Base-by-base conservation (phyloP, 2,329 filamentous ascomycete species). In the Didymella keratinophila region DNA sequence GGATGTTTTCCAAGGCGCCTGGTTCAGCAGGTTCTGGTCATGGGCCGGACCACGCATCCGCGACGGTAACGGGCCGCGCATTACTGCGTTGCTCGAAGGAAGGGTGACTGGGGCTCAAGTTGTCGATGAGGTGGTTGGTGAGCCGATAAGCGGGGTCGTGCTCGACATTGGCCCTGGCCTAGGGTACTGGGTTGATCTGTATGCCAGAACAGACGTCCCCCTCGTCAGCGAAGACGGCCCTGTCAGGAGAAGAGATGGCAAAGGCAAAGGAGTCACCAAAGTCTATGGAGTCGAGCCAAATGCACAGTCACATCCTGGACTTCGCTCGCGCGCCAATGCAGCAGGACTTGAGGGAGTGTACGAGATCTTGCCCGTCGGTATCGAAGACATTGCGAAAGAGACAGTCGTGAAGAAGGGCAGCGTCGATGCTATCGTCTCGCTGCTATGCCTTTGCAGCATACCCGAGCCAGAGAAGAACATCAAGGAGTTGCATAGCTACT, bases 201-300 rank as follows among this genome's bases (percentile, higher is more conserved):
- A 62, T 28, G 54, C 48, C 2, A 42, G 53, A 16, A 47, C 55
- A 3, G 49, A 58, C 14, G 46, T 59, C 6, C 61, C 63, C 1
- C 48, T 63, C 16, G 21, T 51, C 8, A 37, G 44, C n/a, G 23
- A 44, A 18, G 34, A 45, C 23, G 44, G 37, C 21, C 23, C 16
- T 23, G 18, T 44, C 12, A 50, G 20, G 3, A 46, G 32, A 14
- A 41, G 58, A 34, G 50, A 37, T 9, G 49, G 49, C 1, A 51
- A 57, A 9, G 45, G 41, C 1, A 52, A 39, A 12, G 58, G 47
- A 1, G 60, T 61, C n/a, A 41, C 43, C 1, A 64, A 62, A 18
- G 59, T 64, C 4, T 66, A 64, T 45, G 64, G 64, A 8, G 60
- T 66, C 2, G 64, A 66, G 47, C 64, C 64, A 8, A 66, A 58